These are phyloP conservation scores for Coelastrella sp. DNA, from an alignment of 139 green algal genomes.

Conservation along the genomic window DNA sequence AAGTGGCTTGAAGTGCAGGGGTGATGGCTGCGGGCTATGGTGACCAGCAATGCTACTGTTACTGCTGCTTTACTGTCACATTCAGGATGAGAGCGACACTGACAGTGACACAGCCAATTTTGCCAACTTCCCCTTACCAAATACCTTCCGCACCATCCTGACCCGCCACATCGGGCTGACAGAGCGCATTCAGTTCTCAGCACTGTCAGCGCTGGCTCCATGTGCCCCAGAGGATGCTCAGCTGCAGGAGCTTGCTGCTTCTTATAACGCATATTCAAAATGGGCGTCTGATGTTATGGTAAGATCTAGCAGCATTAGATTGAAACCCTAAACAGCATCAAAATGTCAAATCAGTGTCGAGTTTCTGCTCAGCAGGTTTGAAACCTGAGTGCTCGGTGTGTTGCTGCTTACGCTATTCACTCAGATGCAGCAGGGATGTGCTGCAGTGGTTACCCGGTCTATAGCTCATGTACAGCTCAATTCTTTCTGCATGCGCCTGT, in stretches of 20 bases:
- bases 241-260: not conserved
- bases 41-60: too few species aligned
- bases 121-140: slow-evolving; percentile 37
- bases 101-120: not conserved
- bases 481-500: too few species aligned
- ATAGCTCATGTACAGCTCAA: too few species aligned
- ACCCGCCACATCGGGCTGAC: slow-evolving; percentile 10
- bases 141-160: slow-evolving; percentile 42
- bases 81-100: too few species aligned
- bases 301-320: not conserved
- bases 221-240: not conserved
- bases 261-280: not conserved
- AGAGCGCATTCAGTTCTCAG: slow-evolving; percentile 23
- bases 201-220: not conserved
- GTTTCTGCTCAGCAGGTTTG: too few species aligned
- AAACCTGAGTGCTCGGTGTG: too few species aligned
- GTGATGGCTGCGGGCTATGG: too few species aligned
- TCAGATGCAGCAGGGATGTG: too few species aligned
- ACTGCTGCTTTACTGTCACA: too few species aligned
- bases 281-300: slow-evolving; percentile 11
- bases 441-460: too few species aligned
- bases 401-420: too few species aligned
- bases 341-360: not conserved
- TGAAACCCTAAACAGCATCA: not conserved
- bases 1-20: too few species aligned